Conservation (phyloP, 805 yeast species). For the Metschnikowia corniflorae region DNA sequence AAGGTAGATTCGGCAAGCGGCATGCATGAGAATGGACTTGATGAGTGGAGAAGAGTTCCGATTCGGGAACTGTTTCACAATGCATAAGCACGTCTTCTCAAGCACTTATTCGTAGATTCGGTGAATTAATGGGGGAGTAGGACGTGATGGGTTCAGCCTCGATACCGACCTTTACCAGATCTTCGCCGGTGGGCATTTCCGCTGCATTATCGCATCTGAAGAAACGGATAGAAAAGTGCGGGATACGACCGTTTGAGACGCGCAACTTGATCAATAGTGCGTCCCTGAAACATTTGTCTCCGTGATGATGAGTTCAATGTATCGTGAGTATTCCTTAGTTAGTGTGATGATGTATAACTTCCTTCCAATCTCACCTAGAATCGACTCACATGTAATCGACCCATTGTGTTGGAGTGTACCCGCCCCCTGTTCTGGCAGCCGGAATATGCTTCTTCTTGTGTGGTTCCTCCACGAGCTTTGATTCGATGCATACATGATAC, state of each 20-base stretch:
- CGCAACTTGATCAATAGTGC: not conserved
- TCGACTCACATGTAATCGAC: too few species aligned
- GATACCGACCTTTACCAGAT: not conserved
- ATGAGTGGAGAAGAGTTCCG: not conserved
- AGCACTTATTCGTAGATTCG: not conserved
- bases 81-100: not conserved
- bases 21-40: not conserved
- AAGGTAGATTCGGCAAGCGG: not conserved
- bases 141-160: not conserved
- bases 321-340: not conserved
- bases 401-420: not conserved
- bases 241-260: not conserved
- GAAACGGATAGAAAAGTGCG: not conserved
- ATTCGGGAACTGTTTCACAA: not conserved
- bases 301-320: not conserved
- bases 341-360: not conserved
- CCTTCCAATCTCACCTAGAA: not conserved
- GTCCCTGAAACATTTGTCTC: not conserved
- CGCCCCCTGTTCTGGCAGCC: not conserved
- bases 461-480: not conserved
- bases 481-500: not conserved
- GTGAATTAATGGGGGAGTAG: not conserved
- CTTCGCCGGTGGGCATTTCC: not conserved
- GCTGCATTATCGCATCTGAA: constrained; percentile 1
- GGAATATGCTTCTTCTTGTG: not conserved